phyloP scores from a whole-genome alignment of 179 eudicot species.

The Sideroxylon spinosum region DNA sequence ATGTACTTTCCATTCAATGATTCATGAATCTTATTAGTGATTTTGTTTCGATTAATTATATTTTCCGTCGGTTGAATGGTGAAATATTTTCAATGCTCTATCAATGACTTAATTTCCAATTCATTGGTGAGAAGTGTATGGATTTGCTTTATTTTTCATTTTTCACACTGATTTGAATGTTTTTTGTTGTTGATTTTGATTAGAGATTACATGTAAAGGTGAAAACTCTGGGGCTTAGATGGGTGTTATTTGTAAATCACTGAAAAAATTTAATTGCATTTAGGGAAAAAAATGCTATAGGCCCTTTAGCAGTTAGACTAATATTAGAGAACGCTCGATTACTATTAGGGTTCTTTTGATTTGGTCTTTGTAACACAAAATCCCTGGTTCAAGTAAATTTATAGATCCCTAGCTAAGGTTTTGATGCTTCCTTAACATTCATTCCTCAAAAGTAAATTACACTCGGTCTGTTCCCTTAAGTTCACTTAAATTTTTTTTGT shows the following conservation, averaged over 20 bases:
- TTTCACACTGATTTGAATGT: neutral
- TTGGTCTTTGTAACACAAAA: neutral
- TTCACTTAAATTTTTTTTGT: no score
- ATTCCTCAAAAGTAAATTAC: no score
- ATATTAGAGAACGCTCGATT: neutral
- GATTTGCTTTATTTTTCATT: neutral
- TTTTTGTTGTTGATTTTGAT: neutral
- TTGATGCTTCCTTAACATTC: neutral
- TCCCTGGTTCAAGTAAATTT: neutral
- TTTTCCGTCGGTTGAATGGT: neutral
- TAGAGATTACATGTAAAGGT: neutral
- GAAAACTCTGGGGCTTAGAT: neutral
- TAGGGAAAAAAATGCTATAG: neutral
- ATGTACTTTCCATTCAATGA: neutral
- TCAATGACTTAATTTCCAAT: neutral
- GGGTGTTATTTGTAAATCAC: neutral
- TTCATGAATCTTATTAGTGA: neutral
- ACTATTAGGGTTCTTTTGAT: neutral
- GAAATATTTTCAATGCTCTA: neutral
- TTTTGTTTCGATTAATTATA: neutral
- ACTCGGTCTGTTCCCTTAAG: no score
- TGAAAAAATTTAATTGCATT: neutral
- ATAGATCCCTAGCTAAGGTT: neutral
- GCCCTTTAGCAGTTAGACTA: neutral
- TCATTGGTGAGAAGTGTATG: neutral